Evolutionary conservation across 495 filamentous ascomycete genomes (phyloP).

Genomic region (Amphirosellinia nigrospora): DNA sequence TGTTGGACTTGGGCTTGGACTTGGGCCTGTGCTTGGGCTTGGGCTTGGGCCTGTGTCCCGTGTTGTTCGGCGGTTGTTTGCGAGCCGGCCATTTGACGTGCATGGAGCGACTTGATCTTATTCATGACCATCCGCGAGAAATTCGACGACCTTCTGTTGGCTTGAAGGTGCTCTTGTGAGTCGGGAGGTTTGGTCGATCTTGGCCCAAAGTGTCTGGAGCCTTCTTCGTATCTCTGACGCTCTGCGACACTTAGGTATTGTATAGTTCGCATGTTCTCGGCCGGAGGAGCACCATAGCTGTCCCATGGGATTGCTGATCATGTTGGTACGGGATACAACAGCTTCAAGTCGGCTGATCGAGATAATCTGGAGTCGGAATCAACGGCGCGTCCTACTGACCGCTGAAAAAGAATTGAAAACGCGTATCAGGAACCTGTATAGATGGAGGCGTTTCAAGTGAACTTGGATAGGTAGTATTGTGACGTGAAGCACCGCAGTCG

Average conservation of each 20-base stretch:
- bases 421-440: neutral
- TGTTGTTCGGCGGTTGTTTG: constrained; percentile 27
- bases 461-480: neutral
- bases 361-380: neutral
- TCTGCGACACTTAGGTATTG: constrained; percentile 60
- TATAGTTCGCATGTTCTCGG: constrained; percentile 56
- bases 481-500: constrained; percentile 1
- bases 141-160: constrained; percentile 69
- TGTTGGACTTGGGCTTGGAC: neutral
- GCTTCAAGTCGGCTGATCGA: neutral
- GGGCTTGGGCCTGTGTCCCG: constrained; percentile 3
- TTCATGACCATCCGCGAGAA: constrained; percentile 70
- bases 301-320: constrained; percentile 43
- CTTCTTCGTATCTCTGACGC: constrained; percentile 68
- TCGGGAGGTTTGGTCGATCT: constrained; percentile 63
- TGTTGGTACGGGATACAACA: constrained; percentile 18
- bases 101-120: constrained; percentile 55
- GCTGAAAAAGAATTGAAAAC: neutral
- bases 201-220: constrained; percentile 66
- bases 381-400: neutral
- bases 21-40: neutral
- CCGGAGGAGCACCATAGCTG: constrained; percentile 37
- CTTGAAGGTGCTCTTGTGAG: constrained; percentile 62
- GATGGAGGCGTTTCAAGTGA: neutral
- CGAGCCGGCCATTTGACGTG: constrained; percentile 26